Percentiles rank a stretch among this genome's conserved stretches.
Evolutionary conservation across 2,329 filamentous ascomycete species (phyloP).

Genomic region (Emmonsia crescens): DNA sequence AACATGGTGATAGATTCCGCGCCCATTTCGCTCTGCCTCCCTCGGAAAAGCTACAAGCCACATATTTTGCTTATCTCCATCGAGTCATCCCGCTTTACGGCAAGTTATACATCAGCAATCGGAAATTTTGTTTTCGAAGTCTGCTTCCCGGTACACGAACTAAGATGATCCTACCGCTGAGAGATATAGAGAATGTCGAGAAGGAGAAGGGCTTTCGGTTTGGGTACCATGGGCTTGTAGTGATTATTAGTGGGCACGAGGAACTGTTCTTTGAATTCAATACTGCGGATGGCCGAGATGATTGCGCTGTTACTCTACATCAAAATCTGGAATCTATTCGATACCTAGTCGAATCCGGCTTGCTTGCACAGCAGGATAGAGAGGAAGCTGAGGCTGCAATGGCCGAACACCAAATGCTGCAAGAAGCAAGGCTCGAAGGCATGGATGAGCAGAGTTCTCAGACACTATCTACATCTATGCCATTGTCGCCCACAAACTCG

Average conservation of each 20-base stretch:
- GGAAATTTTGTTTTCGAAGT: constrained; percentile 85
- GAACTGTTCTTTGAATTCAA: constrained; percentile 95
- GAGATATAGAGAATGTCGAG: constrained; percentile 82
- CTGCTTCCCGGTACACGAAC: constrained; percentile 79
- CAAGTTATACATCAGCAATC: constrained; percentile 88
- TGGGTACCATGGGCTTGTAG: constrained; percentile 77
- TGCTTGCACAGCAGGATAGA: constrained; percentile 57
- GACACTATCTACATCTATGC: constrained; percentile 13
- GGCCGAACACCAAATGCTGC: constrained; percentile 69
- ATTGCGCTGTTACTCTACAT: constrained; percentile 73
- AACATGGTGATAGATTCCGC: constrained; percentile 60
- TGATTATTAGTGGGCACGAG: constrained; percentile 90
- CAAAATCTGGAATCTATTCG: constrained; percentile 63
- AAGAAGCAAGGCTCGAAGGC: constrained; percentile 54
- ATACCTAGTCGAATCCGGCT: constrained; percentile 58
- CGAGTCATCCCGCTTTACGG: constrained; percentile 85
- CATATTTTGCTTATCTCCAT: constrained; percentile 87
- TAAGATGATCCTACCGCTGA: constrained; percentile 82
- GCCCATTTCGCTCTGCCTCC: constrained; percentile 82
- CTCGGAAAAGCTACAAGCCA: constrained; percentile 72
- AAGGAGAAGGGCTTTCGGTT: constrained; percentile 94
- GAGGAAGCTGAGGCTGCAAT: constrained; percentile 63
- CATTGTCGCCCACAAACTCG: constrained; percentile 30
- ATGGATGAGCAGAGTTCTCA: constrained; percentile 25
- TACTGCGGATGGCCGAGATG: constrained; percentile 66